Evolutionary conservation across 2,329 filamentous ascomycete genomes (phyloP).

Genomic region (Bimuria novae-zelandiae): DNA sequence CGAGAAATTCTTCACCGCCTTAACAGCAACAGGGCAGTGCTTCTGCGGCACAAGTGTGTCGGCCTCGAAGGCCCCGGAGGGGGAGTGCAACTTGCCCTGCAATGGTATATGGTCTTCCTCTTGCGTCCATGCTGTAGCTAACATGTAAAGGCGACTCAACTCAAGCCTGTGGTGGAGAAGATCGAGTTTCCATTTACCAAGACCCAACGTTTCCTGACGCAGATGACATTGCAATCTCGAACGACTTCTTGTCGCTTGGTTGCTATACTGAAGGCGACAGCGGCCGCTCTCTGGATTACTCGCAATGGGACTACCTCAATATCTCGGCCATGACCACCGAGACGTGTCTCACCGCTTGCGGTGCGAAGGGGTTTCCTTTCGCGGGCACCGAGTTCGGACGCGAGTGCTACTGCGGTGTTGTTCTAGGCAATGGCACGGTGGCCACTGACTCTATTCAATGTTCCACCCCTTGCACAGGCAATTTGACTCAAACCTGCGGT

Average conservation of each 20-base stretch:
- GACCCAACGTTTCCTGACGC: constrained; percentile 43
- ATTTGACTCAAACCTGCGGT: constrained; percentile 17
- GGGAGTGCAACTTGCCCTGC: constrained; percentile 26
- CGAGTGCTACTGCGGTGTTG: constrained; percentile 43
- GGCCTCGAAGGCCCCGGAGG: constrained; percentile 12
- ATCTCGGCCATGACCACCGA: constrained; percentile 41
- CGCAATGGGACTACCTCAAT: constrained; percentile 37
- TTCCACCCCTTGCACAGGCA: constrained; percentile 18
- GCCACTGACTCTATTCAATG: constrained; percentile 12
- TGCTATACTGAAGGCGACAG: constrained; percentile 47
- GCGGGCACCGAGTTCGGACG: constrained; percentile 41
- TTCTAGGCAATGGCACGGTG: constrained; percentile 40
- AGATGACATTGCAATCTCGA: constrained; percentile 27
- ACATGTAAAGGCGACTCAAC: constrained; percentile 13
- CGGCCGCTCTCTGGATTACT: constrained; percentile 31
- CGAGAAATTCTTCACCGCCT: neutral
- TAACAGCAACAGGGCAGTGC: constrained; percentile 19
- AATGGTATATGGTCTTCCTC: constrained; percentile 13
- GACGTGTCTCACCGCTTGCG: constrained; percentile 47
- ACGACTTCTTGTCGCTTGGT: constrained; percentile 35
- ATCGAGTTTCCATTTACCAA: constrained; percentile 38
- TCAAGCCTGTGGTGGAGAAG: constrained; percentile 22
- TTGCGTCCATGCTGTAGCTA: neutral
- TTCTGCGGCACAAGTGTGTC: constrained; percentile 24
- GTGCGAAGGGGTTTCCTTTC: constrained; percentile 41